phyloP scores from a whole-genome alignment of 2,329 filamentous ascomycete species.

The Chaetothyriales sp. region DNA sequence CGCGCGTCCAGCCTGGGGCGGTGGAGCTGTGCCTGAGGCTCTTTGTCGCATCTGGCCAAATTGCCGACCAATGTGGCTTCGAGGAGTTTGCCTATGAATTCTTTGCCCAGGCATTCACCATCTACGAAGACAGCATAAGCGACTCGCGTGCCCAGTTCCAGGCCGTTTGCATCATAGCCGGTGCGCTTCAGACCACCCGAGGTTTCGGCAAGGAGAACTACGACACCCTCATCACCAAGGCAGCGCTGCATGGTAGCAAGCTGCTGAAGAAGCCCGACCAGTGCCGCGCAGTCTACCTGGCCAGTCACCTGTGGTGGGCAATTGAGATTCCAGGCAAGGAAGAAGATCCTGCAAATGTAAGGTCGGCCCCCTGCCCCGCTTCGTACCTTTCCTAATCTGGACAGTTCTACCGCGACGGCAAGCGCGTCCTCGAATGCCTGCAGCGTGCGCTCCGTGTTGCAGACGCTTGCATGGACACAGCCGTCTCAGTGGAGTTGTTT shows the following conservation, averaged over 20 bases:
- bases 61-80: slow-evolving; percentile 78
- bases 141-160: slow-evolving; percentile 97
- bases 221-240: slow-evolving; percentile 96
- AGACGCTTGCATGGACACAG: slow-evolving; percentile 97
- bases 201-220: slow-evolving; percentile 96
- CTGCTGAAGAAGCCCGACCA: slow-evolving; percentile 95
- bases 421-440: slow-evolving; percentile 88
- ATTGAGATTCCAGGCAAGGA: slow-evolving; percentile 70
- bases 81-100: slow-evolving; percentile 97
- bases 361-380: slow-evolving; percentile 21
- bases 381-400: neutral
- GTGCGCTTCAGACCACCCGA: slow-evolving; percentile 72
- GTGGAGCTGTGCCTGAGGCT: slow-evolving; percentile 80
- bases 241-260: slow-evolving; percentile 90
- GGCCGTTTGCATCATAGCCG: slow-evolving; percentile 87
- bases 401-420: slow-evolving; percentile 90
- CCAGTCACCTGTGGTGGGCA: slow-evolving; percentile 96
- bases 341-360: slow-evolving; percentile 65
- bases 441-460: slow-evolving; percentile 91
- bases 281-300: slow-evolving; percentile 89
- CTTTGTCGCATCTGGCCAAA: slow-evolving; percentile 83
- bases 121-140: slow-evolving; percentile 91
- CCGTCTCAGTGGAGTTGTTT: slow-evolving; percentile 92
- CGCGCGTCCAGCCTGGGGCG: slow-evolving; percentile 65
- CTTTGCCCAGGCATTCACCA: slow-evolving; percentile 94